phyloP scores from a whole-genome alignment of 177 flowering plant genomes.

The Vitis hybrid region DNA sequence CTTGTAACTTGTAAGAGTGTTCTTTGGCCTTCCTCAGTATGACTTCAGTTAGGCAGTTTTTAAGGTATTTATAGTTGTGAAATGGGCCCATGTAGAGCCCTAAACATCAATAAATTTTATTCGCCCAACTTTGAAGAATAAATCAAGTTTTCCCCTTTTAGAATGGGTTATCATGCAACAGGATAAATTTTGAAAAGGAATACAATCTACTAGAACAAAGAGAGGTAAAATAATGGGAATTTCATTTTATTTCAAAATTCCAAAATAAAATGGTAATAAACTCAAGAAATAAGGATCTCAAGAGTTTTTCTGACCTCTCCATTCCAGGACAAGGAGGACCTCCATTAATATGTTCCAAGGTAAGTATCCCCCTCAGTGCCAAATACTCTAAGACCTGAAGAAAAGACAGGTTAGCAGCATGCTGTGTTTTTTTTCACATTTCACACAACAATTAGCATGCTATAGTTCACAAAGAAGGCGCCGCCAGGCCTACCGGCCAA shows the following conservation, averaged over 20 bases:
- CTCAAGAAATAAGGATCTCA: neutral
- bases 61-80: no score
- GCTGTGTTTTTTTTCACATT: neutral
- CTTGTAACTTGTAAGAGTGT: no score
- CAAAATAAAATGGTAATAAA: neutral
- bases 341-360: conserved; percentile 61
- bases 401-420: conserved; percentile 4
- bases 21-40: no score
- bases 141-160: no score
- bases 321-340: conserved; percentile 83
- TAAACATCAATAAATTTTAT: no score
- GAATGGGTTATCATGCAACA: no score
- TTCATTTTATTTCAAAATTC: neutral
- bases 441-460: neutral
- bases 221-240: no score
- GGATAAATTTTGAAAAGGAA: no score
- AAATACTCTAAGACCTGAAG: conserved; percentile 75
- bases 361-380: conserved; percentile 65
- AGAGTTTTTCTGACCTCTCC: conserved; percentile 67
- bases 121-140: no score
- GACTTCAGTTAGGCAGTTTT: neutral
- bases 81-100: no score
- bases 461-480: neutral
- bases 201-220: no score
- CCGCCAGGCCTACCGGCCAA: no score